These are phyloP conservation scores for Salvia sclarea DNA, from an alignment of 305 asterid species.

Conservation along the genomic window DNA sequence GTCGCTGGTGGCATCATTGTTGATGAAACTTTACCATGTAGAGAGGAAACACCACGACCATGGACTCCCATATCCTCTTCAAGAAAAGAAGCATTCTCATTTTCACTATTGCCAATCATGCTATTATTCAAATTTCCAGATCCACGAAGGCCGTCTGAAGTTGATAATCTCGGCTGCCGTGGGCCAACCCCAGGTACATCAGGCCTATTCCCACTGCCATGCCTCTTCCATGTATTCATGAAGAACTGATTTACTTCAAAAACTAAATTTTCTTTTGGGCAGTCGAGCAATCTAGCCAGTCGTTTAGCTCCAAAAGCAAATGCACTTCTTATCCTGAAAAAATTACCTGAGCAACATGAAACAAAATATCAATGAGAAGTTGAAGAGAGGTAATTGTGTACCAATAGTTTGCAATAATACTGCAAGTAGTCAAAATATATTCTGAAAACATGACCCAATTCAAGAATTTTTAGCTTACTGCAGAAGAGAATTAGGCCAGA, in stretches of 20 bases:
- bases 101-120: slow-evolving; percentile 41
- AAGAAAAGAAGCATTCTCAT: slow-evolving; percentile 38
- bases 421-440: slow-evolving; percentile 19
- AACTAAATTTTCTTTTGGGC: slow-evolving; percentile 66
- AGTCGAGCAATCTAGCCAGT: slow-evolving; percentile 78
- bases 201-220: slow-evolving; percentile 93
- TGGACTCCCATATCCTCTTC: slow-evolving; percentile 41
- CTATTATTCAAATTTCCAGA: slow-evolving; percentile 46
- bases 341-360: slow-evolving; percentile 68
- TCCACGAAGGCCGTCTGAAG: slow-evolving; percentile 47
- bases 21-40: slow-evolving; percentile 43
- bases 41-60: slow-evolving; percentile 42
- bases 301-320: slow-evolving; percentile 96
- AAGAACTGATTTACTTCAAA: slow-evolving; percentile 92
- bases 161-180: slow-evolving; percentile 44
- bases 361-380: slow-evolving; percentile 9
- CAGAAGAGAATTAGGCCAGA: slow-evolving; percentile 21
- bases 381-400: neutral
- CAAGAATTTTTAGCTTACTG: slow-evolving; percentile 16
- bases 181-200: slow-evolving; percentile 72
- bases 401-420: neutral
- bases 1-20: slow-evolving; percentile 38
- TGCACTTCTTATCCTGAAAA: slow-evolving; percentile 93
- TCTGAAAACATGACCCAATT: neutral
- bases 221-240: slow-evolving; percentile 95